Percentiles rank a stretch among this genome's conserved stretches.
phyloP scores from a whole-genome alignment of 345 rosid species.

The Lepidium didymum region DNA sequence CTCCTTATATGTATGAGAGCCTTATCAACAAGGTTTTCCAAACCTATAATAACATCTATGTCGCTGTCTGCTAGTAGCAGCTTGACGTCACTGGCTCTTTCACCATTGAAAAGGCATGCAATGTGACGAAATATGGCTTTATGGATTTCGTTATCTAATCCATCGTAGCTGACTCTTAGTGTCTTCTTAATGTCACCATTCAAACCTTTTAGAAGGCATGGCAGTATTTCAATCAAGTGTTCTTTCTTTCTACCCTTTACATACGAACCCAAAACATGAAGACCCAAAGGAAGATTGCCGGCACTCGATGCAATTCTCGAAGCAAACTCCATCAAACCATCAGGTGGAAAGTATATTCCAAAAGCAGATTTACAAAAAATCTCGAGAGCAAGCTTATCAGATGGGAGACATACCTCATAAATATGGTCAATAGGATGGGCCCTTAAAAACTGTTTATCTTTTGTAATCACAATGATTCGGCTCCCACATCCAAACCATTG shows the following conservation, averaged over 20 bases:
- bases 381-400: background rate
- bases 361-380: background rate
- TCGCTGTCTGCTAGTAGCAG: background rate
- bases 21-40: slow-evolving; percentile 5
- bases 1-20: background rate
- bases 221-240: slow-evolving; percentile 6
- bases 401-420: background rate
- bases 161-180: slow-evolving; percentile 23
- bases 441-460: background rate
- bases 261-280: slow-evolving; percentile 1
- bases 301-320: too few relatives aligned
- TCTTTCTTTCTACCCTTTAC: background rate
- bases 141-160: background rate
- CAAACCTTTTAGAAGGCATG: background rate
- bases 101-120: background rate
- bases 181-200: background rate
- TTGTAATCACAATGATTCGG: background rate
- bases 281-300: too few relatives aligned
- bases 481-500: slow-evolving; percentile 1
- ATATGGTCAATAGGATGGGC: background rate
- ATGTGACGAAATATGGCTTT: slow-evolving; percentile 16
- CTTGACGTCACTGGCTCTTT: background rate
- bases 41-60: background rate
- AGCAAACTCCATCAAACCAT: too few relatives aligned
- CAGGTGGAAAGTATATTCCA: too few relatives aligned